Evolutionary conservation across 106 monocot genomes (phyloP).

Genomic region (Acanthochlamys bracteata): DNA sequence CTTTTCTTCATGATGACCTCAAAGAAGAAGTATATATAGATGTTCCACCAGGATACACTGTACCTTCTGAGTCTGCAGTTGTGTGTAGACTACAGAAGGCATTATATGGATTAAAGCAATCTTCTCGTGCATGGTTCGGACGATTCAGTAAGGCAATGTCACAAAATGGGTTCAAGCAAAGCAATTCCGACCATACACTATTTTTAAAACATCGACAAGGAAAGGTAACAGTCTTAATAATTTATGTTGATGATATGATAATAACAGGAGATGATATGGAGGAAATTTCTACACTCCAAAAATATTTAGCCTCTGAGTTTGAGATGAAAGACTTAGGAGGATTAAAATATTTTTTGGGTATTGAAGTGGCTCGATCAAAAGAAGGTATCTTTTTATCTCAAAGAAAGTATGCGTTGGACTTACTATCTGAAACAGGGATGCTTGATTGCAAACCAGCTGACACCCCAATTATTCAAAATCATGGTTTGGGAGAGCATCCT

Average conservation of each 20-base stretch:
- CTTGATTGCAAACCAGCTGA: background rate
- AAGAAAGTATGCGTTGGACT: conserved; percentile 1
- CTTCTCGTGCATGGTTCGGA: conserved; percentile 14
- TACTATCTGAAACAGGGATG: background rate
- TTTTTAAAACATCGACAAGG: conserved; percentile 1
- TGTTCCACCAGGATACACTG: conserved; percentile 9
- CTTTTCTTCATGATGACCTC: too few species aligned
- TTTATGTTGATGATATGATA: too few species aligned
- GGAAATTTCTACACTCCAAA: too few species aligned
- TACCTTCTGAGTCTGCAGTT: background rate
- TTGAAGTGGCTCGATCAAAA: conserved; percentile 1
- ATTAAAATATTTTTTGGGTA: background rate
- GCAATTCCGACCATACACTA: conserved; percentile 9
- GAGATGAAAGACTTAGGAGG: background rate
- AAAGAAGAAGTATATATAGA: too few species aligned
- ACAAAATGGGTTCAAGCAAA: background rate
- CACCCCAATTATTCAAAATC: background rate
- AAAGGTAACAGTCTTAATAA: background rate
- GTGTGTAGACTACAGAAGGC: conserved; percentile 15
- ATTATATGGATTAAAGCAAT: conserved; percentile 26
- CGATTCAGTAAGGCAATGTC: conserved; percentile 4
- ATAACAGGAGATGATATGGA: too few species aligned
- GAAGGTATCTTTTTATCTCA: background rate
- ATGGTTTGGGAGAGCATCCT: background rate
- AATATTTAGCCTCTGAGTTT: too few species aligned